Base-by-base conservation (phyloP, 2,329 filamentous ascomycete genomes). In the Penicillium sp. region DNA sequence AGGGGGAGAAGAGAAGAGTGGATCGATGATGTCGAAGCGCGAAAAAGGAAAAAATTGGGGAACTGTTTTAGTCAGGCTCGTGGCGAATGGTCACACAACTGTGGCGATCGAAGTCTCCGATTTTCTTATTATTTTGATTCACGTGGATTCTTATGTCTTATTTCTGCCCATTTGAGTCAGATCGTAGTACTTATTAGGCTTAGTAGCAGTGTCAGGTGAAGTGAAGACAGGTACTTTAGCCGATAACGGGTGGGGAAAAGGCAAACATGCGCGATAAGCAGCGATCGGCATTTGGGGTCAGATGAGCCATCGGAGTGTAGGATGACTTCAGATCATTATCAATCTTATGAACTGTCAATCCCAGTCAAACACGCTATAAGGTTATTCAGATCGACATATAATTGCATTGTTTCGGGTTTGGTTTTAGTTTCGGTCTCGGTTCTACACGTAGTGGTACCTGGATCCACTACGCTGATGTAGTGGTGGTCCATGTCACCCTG, bases 401-500 rank as follows among this genome's bases (percentile, higher is more conserved):
- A 42, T 42, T 22, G 19, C 19, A 42, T 42, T 21, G n/a, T 22
- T 13, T 42, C 19, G n/a, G 19, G n/a, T 42, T 29, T 35, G 47
- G 47, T 49, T 42, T 31, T 24, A 13, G 31, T 49, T 49, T 31
- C 47, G 46, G 46, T 19, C 13, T 29, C 35, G n/a, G 27, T 14
- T 16, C n/a, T 7, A 29, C 14, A 11, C 7, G 6, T 9, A 21
- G 33, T 44, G 55, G 55, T 62, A 64, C 58, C 45, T 61, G 46
- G 22, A 27, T 58, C 54, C 53, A 56, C 57, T 26, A 43, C 26
- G 44, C 31, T 51, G 53, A 44, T 7, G 54, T 48, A 42, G 54
- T 61, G 58, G 58, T 47, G 57, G 58, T 42, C 24, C 35, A 63
- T 63, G 60, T 63, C 56, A 62, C 59, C 43, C n/a, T 35, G 39